Conservation (phyloP, 2,329 filamentous ascomycete species). For the Scorias spongiosa region DNA sequence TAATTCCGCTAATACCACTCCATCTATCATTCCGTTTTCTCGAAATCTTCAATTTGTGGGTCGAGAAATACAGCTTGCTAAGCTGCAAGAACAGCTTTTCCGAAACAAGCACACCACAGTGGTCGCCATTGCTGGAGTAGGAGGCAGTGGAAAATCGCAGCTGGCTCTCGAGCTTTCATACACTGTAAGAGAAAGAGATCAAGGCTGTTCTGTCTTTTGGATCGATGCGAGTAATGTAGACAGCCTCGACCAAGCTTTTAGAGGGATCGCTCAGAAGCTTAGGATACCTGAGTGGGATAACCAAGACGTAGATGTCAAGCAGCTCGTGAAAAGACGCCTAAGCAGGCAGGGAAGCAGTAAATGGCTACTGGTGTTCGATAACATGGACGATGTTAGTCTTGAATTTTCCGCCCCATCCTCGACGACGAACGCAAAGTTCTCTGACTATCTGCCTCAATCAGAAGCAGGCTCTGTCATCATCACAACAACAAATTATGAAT, state of each 20-base stretch:
- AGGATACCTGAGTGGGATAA: conserved; percentile 14
- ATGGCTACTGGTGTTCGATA: conserved; percentile 21
- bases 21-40: not conserved
- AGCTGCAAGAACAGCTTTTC: not conserved
- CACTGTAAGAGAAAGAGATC: conserved; percentile 8
- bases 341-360: conserved; percentile 9
- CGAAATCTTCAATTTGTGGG: not conserved
- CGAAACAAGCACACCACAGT: not conserved
- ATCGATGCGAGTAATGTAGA: conserved; percentile 11
- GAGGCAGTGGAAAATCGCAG: conserved; percentile 9
- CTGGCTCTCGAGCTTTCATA: conserved; percentile 16
- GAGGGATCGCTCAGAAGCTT: conserved; percentile 14
- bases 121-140: not conserved
- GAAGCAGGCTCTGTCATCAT: conserved; percentile 13
- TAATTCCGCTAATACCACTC: not conserved
- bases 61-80: not conserved
- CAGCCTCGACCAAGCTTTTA: conserved; percentile 14
- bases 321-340: conserved; percentile 15
- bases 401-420: not conserved
- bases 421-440: not conserved
- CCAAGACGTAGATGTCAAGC: conserved; percentile 10
- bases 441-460: conserved; percentile 1
- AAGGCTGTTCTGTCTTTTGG: conserved; percentile 18
- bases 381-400: conserved; percentile 11
- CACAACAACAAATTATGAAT: conserved; percentile 15